A percentile compares a stretch with the other conserved stretches of the same genome.
These are phyloP conservation scores for Penicillium robsamsonii DNA, from an alignment of 495 filamentous ascomycete genomes.

Conservation along the genomic window DNA sequence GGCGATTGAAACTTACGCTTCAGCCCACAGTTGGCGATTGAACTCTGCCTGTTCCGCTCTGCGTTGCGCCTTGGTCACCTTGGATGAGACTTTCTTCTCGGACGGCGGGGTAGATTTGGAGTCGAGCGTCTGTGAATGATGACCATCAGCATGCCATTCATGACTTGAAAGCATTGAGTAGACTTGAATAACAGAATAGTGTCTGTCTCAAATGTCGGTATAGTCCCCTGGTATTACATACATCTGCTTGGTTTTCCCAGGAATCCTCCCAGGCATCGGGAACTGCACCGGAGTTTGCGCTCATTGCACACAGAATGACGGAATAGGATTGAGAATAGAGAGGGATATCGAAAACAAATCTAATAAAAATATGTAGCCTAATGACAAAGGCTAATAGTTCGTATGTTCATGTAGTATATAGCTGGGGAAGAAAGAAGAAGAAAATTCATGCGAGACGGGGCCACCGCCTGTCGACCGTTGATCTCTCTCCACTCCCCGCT, in stretches of 20 bases:
- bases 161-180: not conserved
- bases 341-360: not conserved
- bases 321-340: not conserved
- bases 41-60: slow-evolving; percentile 76
- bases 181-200: not conserved
- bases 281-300: slow-evolving; percentile 45
- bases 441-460: slow-evolving; percentile 26
- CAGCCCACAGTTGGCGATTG: slow-evolving; percentile 82
- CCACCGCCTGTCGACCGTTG: slow-evolving; percentile 27
- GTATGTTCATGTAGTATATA: slow-evolving; percentile 20
- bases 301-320: slow-evolving; percentile 43
- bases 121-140: slow-evolving; percentile 36
- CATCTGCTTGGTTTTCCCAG: slow-evolving; percentile 79
- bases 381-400: slow-evolving; percentile 3
- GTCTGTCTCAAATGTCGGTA: not conserved
- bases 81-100: slow-evolving; percentile 50
- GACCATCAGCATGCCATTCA: slow-evolving; percentile 14
- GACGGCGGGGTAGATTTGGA: slow-evolving; percentile 34
- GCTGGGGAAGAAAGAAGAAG: slow-evolving; percentile 19
- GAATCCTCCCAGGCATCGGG: slow-evolving; percentile 91
- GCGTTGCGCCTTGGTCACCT: slow-evolving; percentile 70
- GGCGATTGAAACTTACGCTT: slow-evolving; percentile 61
- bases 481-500: slow-evolving; percentile 21
- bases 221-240: slow-evolving; percentile 30
- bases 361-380: slow-evolving; percentile 2